Evolutionary conservation across 1,284 basidiomycete genomes (phyloP), one percentile per base, ranked within the genome.

Genomic region (Testicularia cyperi): DNA sequence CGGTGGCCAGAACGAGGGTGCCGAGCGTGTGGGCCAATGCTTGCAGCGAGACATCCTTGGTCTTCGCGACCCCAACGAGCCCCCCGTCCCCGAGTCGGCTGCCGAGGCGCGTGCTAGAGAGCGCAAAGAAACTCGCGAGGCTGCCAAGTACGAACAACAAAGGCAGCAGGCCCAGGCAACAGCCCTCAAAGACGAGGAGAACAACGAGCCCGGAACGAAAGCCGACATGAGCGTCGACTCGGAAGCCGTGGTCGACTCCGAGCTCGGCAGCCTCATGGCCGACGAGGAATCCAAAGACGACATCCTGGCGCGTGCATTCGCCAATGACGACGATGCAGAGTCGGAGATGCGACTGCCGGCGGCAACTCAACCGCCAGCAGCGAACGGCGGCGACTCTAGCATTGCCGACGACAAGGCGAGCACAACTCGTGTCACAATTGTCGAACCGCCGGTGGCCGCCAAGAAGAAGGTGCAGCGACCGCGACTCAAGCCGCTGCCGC

Each of bases 1-100:
- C 74, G 90, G 91, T 60, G 92, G 94, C 72, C 90, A 92, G 78
- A 88, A 86, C 69, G 85, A 91, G 53, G 58, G 57, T 1, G 91
- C 88, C 2, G 90, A 94, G 68, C 84, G 84, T 15, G 90, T 95
- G 4, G 74, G 72, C 3, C 68, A 74, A 26, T 76, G 74, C 32
- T 53, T 76, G n/a, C 60, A 71, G 31, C 47, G 74, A 5, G 74
- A 76, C 44, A 58, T 76, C 18, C 41, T 74, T 22, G 74, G 74
- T 7, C 45, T 75, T 20, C 46, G 72, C 18, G 74, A 75, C 30
- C 72, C 72, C 2, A 44, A 65, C 32, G 74, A 75, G 44, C 56
- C 70, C 2, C 44, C 46, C 8, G 74, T 75, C 21, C 72, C 74
- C 25, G 72, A 74, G 28, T 72, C 55, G 5, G 44, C 49, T 0